Evolutionary conservation across 148 eudicot species (phyloP).

Genomic region (Polygonum maritimum): DNA sequence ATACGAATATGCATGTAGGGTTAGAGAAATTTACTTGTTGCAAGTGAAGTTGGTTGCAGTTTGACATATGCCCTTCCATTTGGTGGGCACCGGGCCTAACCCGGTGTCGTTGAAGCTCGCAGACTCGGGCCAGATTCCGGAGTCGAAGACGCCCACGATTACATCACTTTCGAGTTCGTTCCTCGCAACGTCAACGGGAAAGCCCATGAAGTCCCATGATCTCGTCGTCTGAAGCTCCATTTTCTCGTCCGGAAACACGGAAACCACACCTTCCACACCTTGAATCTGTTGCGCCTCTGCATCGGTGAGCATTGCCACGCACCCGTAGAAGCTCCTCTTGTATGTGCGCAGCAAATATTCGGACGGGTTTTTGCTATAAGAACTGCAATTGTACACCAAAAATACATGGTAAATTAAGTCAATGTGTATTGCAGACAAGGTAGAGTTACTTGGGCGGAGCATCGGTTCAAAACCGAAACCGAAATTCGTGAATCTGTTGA

Average conservation of each 20-base stretch:
- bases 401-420: too few relatives aligned
- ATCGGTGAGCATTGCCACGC: not conserved
- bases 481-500: too few relatives aligned
- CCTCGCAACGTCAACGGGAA: constrained; percentile 9
- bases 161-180: constrained; percentile 21
- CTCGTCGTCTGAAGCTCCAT: not conserved
- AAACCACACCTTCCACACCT: not conserved
- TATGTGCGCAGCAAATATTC: not conserved
- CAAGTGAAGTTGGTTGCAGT: constrained; percentile 34
- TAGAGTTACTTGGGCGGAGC: too few relatives aligned
- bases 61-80: constrained; percentile 47
- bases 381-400: not conserved
- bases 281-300: not conserved
- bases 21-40: constrained; percentile 30
- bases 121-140: constrained; percentile 49
- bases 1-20: too few relatives aligned
- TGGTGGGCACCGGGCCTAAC: constrained; percentile 30
- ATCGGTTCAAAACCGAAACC: too few relatives aligned
- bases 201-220: constrained; percentile 7
- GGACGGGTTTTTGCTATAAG: not conserved
- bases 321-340: not conserved
- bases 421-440: too few relatives aligned
- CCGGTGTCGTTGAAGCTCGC: constrained; percentile 37
- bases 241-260: not conserved
- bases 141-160: constrained; percentile 35